These are phyloP conservation scores for Aspergillus phoenicis DNA, from an alignment of 2,329 filamentous ascomycete species.

Conservation along the genomic window DNA sequence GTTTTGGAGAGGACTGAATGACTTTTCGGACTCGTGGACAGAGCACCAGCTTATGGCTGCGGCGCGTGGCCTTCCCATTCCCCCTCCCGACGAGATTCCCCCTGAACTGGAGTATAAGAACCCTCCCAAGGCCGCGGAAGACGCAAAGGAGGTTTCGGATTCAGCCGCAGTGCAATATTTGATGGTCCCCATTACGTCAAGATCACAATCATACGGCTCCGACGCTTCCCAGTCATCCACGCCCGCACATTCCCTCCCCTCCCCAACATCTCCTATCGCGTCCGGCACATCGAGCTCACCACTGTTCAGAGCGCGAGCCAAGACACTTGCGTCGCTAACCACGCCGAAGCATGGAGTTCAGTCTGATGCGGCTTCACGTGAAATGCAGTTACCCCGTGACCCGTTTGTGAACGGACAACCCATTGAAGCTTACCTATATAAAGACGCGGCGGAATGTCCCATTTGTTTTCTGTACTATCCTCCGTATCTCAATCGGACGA, in stretches of 20 bases:
- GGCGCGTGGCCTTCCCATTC: slow-evolving; percentile 79
- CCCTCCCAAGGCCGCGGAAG: slow-evolving; percentile 48
- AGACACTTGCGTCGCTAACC: slow-evolving; percentile 81
- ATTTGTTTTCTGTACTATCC: slow-evolving; percentile 98
- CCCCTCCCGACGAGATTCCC: slow-evolving; percentile 79
- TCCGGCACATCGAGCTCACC: slow-evolving; percentile 55
- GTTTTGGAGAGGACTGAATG: slow-evolving; percentile 92
- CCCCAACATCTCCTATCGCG: slow-evolving; percentile 58
- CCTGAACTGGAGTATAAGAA: slow-evolving; percentile 63
- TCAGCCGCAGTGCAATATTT: slow-evolving; percentile 66
- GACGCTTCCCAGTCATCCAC: slow-evolving; percentile 69
- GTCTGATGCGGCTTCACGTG: slow-evolving; percentile 72
- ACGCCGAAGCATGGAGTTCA: slow-evolving; percentile 73
- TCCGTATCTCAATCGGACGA: slow-evolving; percentile 87
- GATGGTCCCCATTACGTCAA: slow-evolving; percentile 75
- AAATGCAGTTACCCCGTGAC: slow-evolving; percentile 77
- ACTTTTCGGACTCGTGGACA: slow-evolving; percentile 85
- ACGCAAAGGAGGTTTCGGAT: slow-evolving; percentile 55
- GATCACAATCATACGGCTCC: slow-evolving; percentile 77
- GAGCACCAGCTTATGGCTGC: slow-evolving; percentile 94
- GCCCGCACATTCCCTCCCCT: slow-evolving; percentile 62
- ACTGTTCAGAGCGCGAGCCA: slow-evolving; percentile 79
- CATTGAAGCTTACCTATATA: slow-evolving; percentile 90
- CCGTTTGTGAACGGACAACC: slow-evolving; percentile 93
- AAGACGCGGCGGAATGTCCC: slow-evolving; percentile 84